Conservation (phyloP, 179 eudicot species). For the Camellia oleifera region DNA sequence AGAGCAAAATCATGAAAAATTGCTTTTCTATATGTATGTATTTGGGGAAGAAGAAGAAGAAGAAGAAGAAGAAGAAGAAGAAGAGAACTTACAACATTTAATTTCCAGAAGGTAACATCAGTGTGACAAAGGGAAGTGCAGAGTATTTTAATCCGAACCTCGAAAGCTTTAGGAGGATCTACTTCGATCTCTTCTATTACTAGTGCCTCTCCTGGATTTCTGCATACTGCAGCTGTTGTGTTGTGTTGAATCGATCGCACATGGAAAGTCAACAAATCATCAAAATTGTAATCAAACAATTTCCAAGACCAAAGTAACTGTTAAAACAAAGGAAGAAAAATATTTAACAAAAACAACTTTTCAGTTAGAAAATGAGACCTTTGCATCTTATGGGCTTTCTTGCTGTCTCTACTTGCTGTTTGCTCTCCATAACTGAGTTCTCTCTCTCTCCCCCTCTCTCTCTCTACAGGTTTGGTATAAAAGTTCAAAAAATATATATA, state of each 20-base stretch:
- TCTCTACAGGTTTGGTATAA: background rate
- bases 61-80: no score
- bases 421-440: conserved; percentile 4
- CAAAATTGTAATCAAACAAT: background rate
- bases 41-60: background rate
- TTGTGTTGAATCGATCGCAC: no score
- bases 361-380: conserved; percentile 9
- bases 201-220: conserved; percentile 61
- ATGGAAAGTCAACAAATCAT: background rate
- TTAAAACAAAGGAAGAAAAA: no score
- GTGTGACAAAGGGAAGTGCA: conserved; percentile 73
- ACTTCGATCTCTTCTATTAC: conserved; percentile 64
- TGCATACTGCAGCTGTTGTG: conserved; percentile 56
- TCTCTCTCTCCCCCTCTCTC: background rate
- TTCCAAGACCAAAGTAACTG: no score
- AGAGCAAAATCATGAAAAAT: background rate
- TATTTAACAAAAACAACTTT: background rate
- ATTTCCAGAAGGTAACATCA: conserved; percentile 57
- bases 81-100: conserved; percentile 22
- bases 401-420: conserved; percentile 1
- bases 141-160: conserved; percentile 59
- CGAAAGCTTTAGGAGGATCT: conserved; percentile 53
- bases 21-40: background rate
- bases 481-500: no score
- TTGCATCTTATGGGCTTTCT: conserved; percentile 28